Conservation (phyloP, 441 rosid species). For the Jatropha podagrica region DNA sequence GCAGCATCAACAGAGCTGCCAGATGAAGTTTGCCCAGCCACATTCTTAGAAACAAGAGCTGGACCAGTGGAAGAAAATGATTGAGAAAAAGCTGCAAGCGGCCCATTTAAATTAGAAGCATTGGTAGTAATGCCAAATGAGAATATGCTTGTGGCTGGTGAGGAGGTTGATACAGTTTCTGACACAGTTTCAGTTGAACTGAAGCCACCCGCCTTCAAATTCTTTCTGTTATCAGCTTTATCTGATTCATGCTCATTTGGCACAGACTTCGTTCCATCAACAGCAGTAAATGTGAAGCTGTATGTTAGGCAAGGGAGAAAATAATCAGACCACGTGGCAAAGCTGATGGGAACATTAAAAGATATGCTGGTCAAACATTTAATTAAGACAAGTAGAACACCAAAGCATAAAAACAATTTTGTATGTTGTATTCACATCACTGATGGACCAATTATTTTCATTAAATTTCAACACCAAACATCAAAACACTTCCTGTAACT, state of each 20-base stretch:
- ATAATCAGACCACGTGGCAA: neutral
- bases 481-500: neutral
- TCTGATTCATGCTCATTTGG: slow-evolving; percentile 42
- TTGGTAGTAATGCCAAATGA: slow-evolving; percentile 36
- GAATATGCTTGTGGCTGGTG: slow-evolving; percentile 41
- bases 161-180: slow-evolving; percentile 37
- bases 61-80: slow-evolving; percentile 31
- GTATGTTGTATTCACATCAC: neutral
- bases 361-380: neutral
- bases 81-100: slow-evolving; percentile 36
- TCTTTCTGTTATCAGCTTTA: slow-evolving; percentile 34
- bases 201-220: slow-evolving; percentile 33
- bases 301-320: slow-evolving; percentile 12
- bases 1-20: slow-evolving; percentile 27
- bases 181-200: slow-evolving; percentile 30
- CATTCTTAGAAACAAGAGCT: slow-evolving; percentile 28
- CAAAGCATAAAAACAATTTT: neutral
- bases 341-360: neutral
- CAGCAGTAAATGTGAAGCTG: slow-evolving; percentile 42
- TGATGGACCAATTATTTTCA: neutral
- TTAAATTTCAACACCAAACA: neutral
- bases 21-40: slow-evolving; percentile 33
- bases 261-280: slow-evolving; percentile 34
- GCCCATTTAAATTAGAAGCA: slow-evolving; percentile 44
- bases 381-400: neutral